Base-by-base conservation (phyloP, 352 stramenopile species). In the Peronospora farinosa region DNA sequence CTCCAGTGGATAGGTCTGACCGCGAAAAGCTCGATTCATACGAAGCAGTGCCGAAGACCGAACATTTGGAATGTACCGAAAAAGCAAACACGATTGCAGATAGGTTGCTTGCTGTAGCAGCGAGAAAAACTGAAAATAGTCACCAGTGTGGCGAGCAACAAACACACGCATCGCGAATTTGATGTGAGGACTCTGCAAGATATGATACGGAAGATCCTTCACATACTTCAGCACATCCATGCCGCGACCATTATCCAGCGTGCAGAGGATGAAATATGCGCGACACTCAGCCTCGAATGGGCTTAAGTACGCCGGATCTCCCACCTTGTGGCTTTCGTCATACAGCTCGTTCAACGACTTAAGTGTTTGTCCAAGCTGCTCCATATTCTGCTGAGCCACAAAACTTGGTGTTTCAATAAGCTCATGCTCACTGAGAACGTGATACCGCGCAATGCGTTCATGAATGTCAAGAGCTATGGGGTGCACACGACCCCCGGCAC, bases 381-480 rank as follows among this genome's bases (percentile, higher is more conserved):
- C 84, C 77, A 95, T 91, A 49, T 95, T 95, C 58, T 95, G 84
- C 50, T 95, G 84, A 2, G 78, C 82, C 11, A 92, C 79, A 43
- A 95, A 95, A 27, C 72, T 90, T 10, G 63, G 65, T 3, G 80
- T 72, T 52, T 95, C 82, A 36, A 84, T 84, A 5, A 98, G 65
- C 56, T 98, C 91, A 55, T 98, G 92, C 47, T 98, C 92, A 51
- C 89, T 96, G 41, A 97, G 79, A 30, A 96, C 87, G 64, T 97
- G 92, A 70, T 97, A 98, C 15, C 95, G 79, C 36, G 90, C 92
- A 50, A 98, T 97, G 25, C 95, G 83, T 63, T 98, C 95, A 47
- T 97, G 91, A 35, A 96, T 92, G 35, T 96, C 82, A 15, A 98
- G 72, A 12, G 76, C 92, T 23, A 95, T 91, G 7, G 88, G 88